phyloP scores from a whole-genome alignment of 1,139 yeast species.

The Lodderomyces theae region DNA sequence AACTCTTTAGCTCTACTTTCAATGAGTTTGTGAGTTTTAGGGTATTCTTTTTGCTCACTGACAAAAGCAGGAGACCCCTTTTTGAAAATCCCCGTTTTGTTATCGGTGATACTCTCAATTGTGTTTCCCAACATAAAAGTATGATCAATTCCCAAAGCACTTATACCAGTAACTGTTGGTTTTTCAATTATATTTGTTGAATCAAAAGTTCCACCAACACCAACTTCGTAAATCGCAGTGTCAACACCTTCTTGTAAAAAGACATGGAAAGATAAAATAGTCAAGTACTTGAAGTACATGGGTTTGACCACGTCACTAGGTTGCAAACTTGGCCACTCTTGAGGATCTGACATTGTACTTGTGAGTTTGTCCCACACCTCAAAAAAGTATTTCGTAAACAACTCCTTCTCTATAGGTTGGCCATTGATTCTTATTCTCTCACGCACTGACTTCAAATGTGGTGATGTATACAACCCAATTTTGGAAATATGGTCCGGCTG shows the following conservation, averaged over 20 bases:
- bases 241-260: constrained; percentile 85
- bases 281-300: constrained; percentile 87
- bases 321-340: constrained; percentile 70
- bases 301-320: constrained; percentile 68
- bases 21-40: constrained; percentile 52
- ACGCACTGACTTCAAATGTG: constrained; percentile 89
- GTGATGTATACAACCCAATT: constrained; percentile 90
- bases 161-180: constrained; percentile 85
- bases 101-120: constrained; percentile 90
- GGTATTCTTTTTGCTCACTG: constrained; percentile 51
- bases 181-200: constrained; percentile 81
- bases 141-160: constrained; percentile 91
- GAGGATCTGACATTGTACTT: constrained; percentile 51
- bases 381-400: constrained; percentile 85
- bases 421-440: constrained; percentile 92
- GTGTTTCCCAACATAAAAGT: constrained; percentile 86
- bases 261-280: constrained; percentile 86
- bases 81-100: constrained; percentile 93
- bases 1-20: constrained; percentile 63
- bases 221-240: constrained; percentile 94
- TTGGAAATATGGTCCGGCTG: constrained; percentile 38
- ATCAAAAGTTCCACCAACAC: constrained; percentile 97
- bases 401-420: constrained; percentile 71
- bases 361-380: constrained; percentile 88
- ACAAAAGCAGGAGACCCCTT: constrained; percentile 64